Evolutionary conservation across 352 stramenopile genomes (phyloP).

Genomic region (Hyaloperonospora brassicae): DNA sequence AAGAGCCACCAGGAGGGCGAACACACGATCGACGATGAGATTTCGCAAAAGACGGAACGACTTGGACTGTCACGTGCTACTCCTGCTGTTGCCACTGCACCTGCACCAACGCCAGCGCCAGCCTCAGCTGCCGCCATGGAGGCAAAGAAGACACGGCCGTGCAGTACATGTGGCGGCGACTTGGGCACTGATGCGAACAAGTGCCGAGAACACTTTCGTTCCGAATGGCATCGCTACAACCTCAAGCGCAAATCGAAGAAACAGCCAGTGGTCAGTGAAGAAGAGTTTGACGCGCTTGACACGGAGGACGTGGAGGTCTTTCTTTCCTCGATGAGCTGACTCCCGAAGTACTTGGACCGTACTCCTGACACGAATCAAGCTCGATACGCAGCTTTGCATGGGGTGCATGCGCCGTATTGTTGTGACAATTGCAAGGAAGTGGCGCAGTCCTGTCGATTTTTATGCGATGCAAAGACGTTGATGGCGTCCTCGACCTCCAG

Average conservation of each 20-base stretch:
- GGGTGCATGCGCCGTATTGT: constrained; percentile 15
- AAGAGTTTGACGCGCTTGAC: constrained; percentile 48
- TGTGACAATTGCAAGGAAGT: constrained; percentile 9
- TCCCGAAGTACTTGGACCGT: neutral
- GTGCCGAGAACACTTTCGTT: constrained; percentile 92
- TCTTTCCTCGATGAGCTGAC: constrained; percentile 58
- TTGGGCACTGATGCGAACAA: constrained; percentile 79
- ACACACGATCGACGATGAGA: constrained; percentile 88
- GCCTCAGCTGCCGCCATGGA: constrained; percentile 6
- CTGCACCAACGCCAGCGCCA: constrained; percentile 4
- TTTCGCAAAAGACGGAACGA: constrained; percentile 80
- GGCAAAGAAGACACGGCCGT: constrained; percentile 52
- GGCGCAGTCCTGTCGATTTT: constrained; percentile 81
- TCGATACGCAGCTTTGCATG: constrained; percentile 21
- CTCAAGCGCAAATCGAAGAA: constrained; percentile 93
- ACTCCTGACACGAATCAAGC: constrained; percentile 1
- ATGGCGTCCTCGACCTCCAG: constrained; percentile 88
- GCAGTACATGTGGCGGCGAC: constrained; percentile 89
- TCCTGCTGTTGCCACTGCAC: constrained; percentile 8
- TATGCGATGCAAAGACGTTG: constrained; percentile 67
- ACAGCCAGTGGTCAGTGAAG: constrained; percentile 58
- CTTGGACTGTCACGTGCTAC: constrained; percentile 35
- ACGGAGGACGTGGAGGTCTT: constrained; percentile 50
- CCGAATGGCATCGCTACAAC: constrained; percentile 96
- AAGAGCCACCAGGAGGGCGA: constrained; percentile 88